phyloP scores from a whole-genome alignment of 352 stramenopile species.

The Pythium dissimile region DNA sequence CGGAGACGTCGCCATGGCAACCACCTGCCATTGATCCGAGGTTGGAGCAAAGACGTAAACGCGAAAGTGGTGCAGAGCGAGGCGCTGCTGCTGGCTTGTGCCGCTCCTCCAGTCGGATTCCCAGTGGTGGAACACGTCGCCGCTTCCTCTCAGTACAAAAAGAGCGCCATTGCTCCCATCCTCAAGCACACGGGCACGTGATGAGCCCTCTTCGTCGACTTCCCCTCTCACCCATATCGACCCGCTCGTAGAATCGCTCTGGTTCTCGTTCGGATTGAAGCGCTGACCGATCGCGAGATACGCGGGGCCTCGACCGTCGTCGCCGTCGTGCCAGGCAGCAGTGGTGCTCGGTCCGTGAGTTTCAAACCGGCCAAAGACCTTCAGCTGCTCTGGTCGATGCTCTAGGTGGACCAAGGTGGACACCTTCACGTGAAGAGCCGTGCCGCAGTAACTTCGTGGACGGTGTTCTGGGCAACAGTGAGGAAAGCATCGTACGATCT shows the following conservation, averaged over 20 bases:
- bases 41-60: conserved; percentile 29
- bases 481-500: conserved; percentile 55
- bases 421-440: conserved; percentile 29
- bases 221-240: conserved; percentile 12
- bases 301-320: too few relatives aligned
- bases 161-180: too few relatives aligned
- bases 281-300: too few relatives aligned
- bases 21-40: conserved; percentile 21
- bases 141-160: conserved; percentile 10
- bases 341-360: conserved; percentile 8
- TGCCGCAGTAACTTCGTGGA: conserved; percentile 41
- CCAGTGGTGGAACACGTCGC: conserved; percentile 35
- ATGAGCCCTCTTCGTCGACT: background rate
- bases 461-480: conserved; percentile 47
- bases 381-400: background rate
- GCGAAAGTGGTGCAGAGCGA: conserved; percentile 33
- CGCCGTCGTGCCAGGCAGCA: too few relatives aligned
- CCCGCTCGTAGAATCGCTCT: background rate
- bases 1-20: conserved; percentile 24
- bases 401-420: background rate
- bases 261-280: too few relatives aligned
- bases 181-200: background rate
- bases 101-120: conserved; percentile 55
- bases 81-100: conserved; percentile 38
- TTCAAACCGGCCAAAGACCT: conserved; percentile 33